Percentiles rank a stretch among this genome's conserved stretches.
phyloP scores from a whole-genome alignment of 805 yeast genomes.

The Candida peoriensis region DNA sequence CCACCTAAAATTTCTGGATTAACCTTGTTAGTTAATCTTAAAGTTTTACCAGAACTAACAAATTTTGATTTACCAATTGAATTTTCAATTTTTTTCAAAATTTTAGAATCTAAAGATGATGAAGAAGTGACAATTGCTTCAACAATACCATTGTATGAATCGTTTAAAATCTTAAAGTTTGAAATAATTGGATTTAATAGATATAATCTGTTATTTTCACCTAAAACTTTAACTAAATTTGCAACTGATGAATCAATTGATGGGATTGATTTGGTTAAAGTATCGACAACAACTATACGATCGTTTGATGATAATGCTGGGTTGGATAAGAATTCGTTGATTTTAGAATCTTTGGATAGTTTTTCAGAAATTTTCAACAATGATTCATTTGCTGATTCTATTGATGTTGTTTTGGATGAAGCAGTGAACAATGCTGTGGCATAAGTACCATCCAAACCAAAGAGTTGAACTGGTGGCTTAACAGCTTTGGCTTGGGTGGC shows the following conservation, averaged over 20 bases:
- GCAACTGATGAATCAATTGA: constrained; percentile 64
- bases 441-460: constrained; percentile 94
- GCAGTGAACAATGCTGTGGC: constrained; percentile 94
- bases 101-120: constrained; percentile 74
- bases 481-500: constrained; percentile 64
- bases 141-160: constrained; percentile 87
- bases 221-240: constrained; percentile 79
- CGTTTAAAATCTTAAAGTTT: constrained; percentile 73
- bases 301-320: constrained; percentile 79
- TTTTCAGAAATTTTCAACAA: constrained; percentile 53
- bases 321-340: constrained; percentile 58
- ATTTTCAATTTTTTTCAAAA: constrained; percentile 70
- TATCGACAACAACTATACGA: constrained; percentile 63
- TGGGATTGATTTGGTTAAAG: constrained; percentile 40
- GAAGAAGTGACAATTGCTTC: constrained; percentile 92
- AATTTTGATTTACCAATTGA: constrained; percentile 73
- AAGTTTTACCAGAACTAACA: constrained; percentile 82
- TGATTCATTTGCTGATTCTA: constrained; percentile 65
- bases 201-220: constrained; percentile 90
- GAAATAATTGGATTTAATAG: constrained; percentile 59
- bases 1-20: constrained; percentile 95
- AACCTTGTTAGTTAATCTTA: constrained; percentile 76
- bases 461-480: constrained; percentile 89
- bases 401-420: constrained; percentile 72
- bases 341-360: constrained; percentile 58